Evolutionary conservation across 164 flowering plant species (phyloP).

Genomic region (Euptelea pleiosperma): DNA sequence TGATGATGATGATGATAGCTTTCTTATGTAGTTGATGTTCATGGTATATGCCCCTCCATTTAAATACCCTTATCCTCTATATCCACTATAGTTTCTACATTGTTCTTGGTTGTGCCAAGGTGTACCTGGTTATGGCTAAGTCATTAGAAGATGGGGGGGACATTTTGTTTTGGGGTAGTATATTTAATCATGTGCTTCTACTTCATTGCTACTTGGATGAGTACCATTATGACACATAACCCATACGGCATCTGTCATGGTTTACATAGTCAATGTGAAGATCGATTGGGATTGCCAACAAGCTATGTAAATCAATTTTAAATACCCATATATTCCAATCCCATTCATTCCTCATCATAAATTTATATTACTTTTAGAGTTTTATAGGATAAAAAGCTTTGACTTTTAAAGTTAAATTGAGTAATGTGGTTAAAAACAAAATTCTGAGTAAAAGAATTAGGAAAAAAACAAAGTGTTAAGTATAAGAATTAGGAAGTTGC

Average conservation of each 20-base stretch:
- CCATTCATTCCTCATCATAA: not conserved
- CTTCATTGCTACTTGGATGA: not conserved
- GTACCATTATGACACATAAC: constrained; percentile 2
- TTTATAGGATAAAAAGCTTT: not conserved
- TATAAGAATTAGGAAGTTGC: no score
- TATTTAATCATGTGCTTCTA: not conserved
- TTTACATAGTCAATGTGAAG: not conserved
- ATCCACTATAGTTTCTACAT: constrained; percentile 13
- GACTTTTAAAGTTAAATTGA: not conserved
- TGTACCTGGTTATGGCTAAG: no score
- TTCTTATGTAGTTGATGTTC: not conserved
- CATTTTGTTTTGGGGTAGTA: no score
- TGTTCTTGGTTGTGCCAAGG: constrained; percentile 11
- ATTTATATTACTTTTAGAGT: not conserved
- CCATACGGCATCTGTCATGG: no score
- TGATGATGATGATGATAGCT: not conserved
- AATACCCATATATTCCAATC: not conserved
- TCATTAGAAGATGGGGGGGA: no score
- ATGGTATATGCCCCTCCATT: not conserved
- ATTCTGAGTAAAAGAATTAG: no score
- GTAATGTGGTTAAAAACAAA: not conserved
- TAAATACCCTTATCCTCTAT: not conserved
- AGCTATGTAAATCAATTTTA: not conserved
- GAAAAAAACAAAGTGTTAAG: no score
- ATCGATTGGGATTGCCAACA: not conserved